phyloP scores from a whole-genome alignment of 2,329 filamentous ascomycete genomes.

The Metarhizium robertsii region DNA sequence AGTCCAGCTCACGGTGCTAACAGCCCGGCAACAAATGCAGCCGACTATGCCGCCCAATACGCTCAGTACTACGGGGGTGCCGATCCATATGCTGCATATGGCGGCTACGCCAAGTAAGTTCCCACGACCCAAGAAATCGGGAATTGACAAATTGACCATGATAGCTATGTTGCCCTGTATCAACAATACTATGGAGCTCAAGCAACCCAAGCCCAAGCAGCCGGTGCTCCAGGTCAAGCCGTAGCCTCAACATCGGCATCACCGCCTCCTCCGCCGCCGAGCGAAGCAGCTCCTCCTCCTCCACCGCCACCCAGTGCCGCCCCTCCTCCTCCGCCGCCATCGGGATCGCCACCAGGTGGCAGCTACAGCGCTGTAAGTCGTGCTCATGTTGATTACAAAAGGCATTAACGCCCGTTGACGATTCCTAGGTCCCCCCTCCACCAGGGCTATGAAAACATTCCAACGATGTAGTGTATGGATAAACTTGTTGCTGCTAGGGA shows the following conservation, averaged over 20 bases:
- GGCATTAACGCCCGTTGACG: neutral
- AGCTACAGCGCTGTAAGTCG: conserved; percentile 57
- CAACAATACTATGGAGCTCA: conserved; percentile 55
- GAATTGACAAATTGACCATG: conserved; percentile 7
- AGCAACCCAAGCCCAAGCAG: conserved; percentile 36
- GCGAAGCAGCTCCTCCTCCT: conserved; percentile 54
- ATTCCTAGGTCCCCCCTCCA: conserved; percentile 41
- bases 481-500: conserved; percentile 4
- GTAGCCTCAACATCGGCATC: conserved; percentile 37
- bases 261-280: conserved; percentile 50
- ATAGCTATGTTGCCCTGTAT: conserved; percentile 59
- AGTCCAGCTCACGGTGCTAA: conserved; percentile 24
- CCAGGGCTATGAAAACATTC: conserved; percentile 36
- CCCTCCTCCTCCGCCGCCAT: conserved; percentile 41
- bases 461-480: neutral
- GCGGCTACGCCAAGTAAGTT: conserved; percentile 69
- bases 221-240: conserved; percentile 31
- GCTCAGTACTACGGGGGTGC: conserved; percentile 67
- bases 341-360: conserved; percentile 41
- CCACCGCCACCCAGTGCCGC: conserved; percentile 33
- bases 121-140: neutral
- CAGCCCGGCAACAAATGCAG: conserved; percentile 16
- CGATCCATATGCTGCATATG: conserved; percentile 86
- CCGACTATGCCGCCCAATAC: conserved; percentile 72
- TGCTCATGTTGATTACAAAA: neutral